Percentiles rank a stretch among this genome's conserved stretches.
These are phyloP conservation scores for Fusarium cicatricum DNA, from an alignment of 2,329 filamentous ascomycete genomes.

Conservation along the genomic window DNA sequence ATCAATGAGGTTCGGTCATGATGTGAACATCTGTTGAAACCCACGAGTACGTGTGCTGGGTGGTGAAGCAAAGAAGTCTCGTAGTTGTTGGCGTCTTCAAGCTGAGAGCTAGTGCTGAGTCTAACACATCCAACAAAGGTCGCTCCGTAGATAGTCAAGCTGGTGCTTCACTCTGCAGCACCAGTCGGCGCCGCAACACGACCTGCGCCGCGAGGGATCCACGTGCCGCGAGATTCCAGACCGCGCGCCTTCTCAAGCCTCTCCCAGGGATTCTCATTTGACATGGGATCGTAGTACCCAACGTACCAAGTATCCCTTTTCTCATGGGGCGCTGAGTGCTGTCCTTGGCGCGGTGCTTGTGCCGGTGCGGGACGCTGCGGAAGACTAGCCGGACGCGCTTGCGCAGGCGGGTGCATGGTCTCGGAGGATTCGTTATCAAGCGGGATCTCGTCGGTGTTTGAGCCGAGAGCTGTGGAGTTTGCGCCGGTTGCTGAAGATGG, in stretches of 20 bases:
- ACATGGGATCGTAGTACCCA: slow-evolving; percentile 73
- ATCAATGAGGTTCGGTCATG: background rate
- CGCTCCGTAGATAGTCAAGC: background rate
- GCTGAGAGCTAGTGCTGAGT: too few relatives aligned
- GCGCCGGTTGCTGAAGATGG: slow-evolving; percentile 42
- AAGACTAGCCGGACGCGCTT: slow-evolving; percentile 46
- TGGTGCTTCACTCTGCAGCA: slow-evolving; percentile 21
- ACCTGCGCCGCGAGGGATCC: slow-evolving; percentile 46
- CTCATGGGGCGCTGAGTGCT: slow-evolving; percentile 17
- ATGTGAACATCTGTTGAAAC: background rate
- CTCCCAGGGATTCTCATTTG: slow-evolving; percentile 78
- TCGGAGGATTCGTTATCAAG: slow-evolving; percentile 47
- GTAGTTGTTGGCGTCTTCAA: too few relatives aligned
- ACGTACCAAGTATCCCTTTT: slow-evolving; percentile 63
- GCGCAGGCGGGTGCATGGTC: slow-evolving; percentile 24
- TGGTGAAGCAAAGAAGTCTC: background rate
- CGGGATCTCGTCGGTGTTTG: slow-evolving; percentile 57
- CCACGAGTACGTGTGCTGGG: background rate
- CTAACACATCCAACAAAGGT: too few relatives aligned
- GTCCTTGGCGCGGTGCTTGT: slow-evolving; percentile 14
- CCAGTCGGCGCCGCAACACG: slow-evolving; percentile 5
- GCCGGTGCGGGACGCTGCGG: slow-evolving; percentile 44
- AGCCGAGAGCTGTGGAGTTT: slow-evolving; percentile 50
- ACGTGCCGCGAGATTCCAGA: slow-evolving; percentile 54
- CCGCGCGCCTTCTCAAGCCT: slow-evolving; percentile 58